These are phyloP conservation scores for Clonostachys chloroleuca DNA, from an alignment of 2,329 filamentous ascomycete species.

Conservation along the genomic window DNA sequence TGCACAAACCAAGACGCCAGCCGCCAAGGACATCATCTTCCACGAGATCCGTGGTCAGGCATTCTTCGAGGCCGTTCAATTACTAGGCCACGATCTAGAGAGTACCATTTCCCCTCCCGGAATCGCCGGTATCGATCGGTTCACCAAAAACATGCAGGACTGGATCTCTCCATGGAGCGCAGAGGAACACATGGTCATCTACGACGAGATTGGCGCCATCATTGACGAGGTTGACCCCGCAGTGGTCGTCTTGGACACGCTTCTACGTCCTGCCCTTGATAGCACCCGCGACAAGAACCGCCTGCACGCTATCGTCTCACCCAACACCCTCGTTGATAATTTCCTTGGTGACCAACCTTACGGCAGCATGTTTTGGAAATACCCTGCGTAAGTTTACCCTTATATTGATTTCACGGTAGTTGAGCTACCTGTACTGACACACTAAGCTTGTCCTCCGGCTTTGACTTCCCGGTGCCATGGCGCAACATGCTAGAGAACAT, in stretches of 20 bases:
- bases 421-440: not conserved
- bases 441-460: conserved; percentile 32
- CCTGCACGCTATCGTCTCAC: conserved; percentile 30
- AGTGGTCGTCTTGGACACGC: conserved; percentile 21
- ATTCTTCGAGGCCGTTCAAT: conserved; percentile 1
- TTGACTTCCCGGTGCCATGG: conserved; percentile 38
- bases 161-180: conserved; percentile 18
- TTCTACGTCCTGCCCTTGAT: conserved; percentile 17
- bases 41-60: conserved; percentile 12
- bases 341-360: conserved; percentile 29
- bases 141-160: conserved; percentile 8
- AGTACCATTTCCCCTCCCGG: conserved; percentile 8
- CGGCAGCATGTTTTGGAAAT: conserved; percentile 27
- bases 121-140: conserved; percentile 5
- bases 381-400: conserved; percentile 25
- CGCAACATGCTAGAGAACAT: conserved; percentile 19
- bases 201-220: conserved; percentile 13
- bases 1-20: conserved; percentile 7
- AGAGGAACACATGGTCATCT: conserved; percentile 19
- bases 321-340: conserved; percentile 35
- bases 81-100: not conserved
- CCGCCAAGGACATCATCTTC: conserved; percentile 11
- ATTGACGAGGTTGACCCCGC: conserved; percentile 22
- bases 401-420: not conserved
- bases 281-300: conserved; percentile 11